phyloP scores from a whole-genome alignment of 176 grass and related monocot species.

The Panicum miliaceum region DNA sequence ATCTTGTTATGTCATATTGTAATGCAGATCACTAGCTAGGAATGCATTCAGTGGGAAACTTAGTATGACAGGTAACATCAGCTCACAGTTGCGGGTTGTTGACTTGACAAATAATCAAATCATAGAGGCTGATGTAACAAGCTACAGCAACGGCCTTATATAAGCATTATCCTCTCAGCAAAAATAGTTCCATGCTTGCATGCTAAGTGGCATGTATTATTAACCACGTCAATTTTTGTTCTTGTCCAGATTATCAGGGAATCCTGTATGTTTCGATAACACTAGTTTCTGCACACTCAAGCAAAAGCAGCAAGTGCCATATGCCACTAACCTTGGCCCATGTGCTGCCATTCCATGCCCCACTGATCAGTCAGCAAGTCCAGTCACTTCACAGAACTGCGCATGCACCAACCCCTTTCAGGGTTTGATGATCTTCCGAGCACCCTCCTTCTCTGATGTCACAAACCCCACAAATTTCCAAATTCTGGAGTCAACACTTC shows the following conservation, averaged over 20 bases:
- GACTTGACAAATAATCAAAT: conserved; percentile 65
- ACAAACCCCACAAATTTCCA: conserved; percentile 40
- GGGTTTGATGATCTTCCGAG: conserved; percentile 59
- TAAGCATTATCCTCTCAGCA: conserved; percentile 35
- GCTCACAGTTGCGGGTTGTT: conserved; percentile 52
- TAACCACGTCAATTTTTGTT: conserved; percentile 3
- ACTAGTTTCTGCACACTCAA: conserved; percentile 24
- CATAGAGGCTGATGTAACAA: neutral
- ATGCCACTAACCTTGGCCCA: conserved; percentile 40
- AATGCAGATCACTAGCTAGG: conserved; percentile 57
- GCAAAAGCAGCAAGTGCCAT: conserved; percentile 42
- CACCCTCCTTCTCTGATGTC: conserved; percentile 49
- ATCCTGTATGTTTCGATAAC: conserved; percentile 43
- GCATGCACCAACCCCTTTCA: conserved; percentile 48
- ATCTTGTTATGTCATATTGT: conserved; percentile 9
- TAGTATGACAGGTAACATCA: conserved; percentile 41
- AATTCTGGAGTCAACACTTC: conserved; percentile 43
- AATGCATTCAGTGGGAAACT: conserved; percentile 53
- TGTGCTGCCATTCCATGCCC: conserved; percentile 49
- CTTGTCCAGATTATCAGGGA: conserved; percentile 54
- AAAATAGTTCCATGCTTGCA: conserved; percentile 8
- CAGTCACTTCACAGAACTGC: conserved; percentile 48
- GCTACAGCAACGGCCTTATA: conserved; percentile 57
- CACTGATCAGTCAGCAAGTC: conserved; percentile 47
- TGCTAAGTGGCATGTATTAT: neutral